Base-by-base conservation (phyloP, 768 basidiomycete species). In the Omphalotus guepiniiformis region DNA sequence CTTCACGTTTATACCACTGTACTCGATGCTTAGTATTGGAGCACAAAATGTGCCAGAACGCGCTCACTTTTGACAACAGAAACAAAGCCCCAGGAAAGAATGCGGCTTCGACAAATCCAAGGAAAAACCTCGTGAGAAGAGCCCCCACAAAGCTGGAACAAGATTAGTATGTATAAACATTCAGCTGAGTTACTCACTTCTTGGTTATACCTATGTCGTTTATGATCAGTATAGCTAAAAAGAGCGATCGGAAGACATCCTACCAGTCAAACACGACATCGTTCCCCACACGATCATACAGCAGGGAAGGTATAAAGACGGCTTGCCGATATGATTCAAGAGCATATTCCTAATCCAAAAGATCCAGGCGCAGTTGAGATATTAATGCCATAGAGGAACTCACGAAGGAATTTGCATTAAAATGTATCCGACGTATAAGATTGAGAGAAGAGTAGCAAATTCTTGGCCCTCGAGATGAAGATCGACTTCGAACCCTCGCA, bases 401-500 rank as follows among this genome's bases (percentile, higher is more conserved):
- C 47, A 70, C 62, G 68, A 68, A n/a, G 71, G 68, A 2, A 69
- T 58, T 53, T 71, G 69, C 69, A 70, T 69, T 29, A 67, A 58
- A 35, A 72, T 69, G 50, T 67, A 69, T 9, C 41, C 41, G 6
- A 42, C 41, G 19, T 42, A 42, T 23, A 42, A 27, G 19, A 42
- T 42, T 16, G 41, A 43, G 1, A 66, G 65, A 22, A 88, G 63
- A 0, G 85, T 82, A 11, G 79, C 74, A 57, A 87, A 89, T 55
- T 88, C 72, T 46, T 79, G 73, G 19, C 75, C 82, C 53, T 75
- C 62, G 16, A 88, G 68, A 35, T 76, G 65, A 26, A 89, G 71
- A 62, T 88, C 85, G 34, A 69, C 66, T 57, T 85, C 82, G 45
- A 88, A 83, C 0, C 87, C 87, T 27, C 78, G 73, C 34, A 88